A percentile compares a stretch with the other conserved stretches of the same genome.
Conservation (phyloP, 2,329 filamentous ascomycete genomes). For the Aspergillus quadricinctus region DNA sequence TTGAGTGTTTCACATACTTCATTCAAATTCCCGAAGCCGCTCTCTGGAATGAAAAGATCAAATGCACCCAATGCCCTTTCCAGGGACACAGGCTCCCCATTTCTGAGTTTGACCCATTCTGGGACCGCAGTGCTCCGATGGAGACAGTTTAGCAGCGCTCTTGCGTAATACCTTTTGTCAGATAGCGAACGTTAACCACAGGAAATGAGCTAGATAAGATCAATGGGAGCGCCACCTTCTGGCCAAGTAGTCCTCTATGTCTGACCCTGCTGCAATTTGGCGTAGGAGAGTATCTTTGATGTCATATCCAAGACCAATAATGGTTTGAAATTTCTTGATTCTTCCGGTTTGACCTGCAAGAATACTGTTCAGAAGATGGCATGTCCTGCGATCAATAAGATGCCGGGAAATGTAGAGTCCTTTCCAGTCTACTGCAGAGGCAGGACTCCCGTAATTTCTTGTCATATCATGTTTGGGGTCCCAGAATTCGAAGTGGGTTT, state of each 20-base stretch:
- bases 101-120: constrained; percentile 63
- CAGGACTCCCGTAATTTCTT: constrained; percentile 51
- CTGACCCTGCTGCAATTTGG: constrained; percentile 58
- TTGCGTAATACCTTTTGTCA: constrained; percentile 65
- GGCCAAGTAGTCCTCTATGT: constrained; percentile 69
- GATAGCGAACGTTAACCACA: background rate
- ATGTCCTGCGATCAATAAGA: constrained; percentile 49
- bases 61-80: constrained; percentile 77
- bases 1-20: constrained; percentile 49
- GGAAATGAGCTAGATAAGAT: background rate
- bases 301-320: constrained; percentile 75
- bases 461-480: constrained; percentile 58
- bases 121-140: constrained; percentile 75
- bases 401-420: constrained; percentile 57
- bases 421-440: constrained; percentile 69
- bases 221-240: constrained; percentile 46
- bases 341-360: constrained; percentile 67
- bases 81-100: constrained; percentile 53
- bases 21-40: constrained; percentile 67
- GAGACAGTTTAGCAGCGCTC: constrained; percentile 69
- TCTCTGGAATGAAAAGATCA: constrained; percentile 81
- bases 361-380: constrained; percentile 60
- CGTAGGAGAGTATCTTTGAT: constrained; percentile 77
- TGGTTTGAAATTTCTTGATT: constrained; percentile 63
- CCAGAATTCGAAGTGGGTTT: constrained; percentile 69